Percentiles rank a stretch among this genome's conserved stretches.
Conservation (phyloP, 768 basidiomycete species). For the Agaricus subrufescens region DNA sequence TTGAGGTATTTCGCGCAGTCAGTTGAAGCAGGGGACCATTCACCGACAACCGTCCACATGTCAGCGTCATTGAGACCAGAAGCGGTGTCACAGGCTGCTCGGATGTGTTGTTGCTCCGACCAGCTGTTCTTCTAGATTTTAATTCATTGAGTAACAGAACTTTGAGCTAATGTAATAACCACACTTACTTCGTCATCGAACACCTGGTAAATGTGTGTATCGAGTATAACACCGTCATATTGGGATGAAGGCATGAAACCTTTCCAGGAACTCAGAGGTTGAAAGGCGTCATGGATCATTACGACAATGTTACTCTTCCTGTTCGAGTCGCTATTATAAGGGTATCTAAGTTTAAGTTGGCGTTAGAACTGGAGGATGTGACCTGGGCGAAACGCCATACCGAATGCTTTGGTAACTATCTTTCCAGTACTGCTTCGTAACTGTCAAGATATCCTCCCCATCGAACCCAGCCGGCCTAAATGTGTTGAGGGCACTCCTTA, state of each 20-base stretch:
- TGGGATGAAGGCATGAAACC: conserved; percentile 49
- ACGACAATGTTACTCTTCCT: conserved; percentile 58
- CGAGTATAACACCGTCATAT: conserved; percentile 66
- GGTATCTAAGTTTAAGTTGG: conserved; percentile 21
- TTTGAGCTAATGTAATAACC: neutral
- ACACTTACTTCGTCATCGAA: conserved; percentile 50
- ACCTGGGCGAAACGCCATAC: conserved; percentile 23
- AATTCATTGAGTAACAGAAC: neutral
- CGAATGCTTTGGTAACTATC: conserved; percentile 71
- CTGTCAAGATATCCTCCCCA: conserved; percentile 42
- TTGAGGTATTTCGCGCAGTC: conserved; percentile 84
- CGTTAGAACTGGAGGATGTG: neutral
- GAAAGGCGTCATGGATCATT: conserved; percentile 75
- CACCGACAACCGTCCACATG: conserved; percentile 77
- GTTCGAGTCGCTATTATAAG: conserved; percentile 19
- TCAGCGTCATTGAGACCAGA: conserved; percentile 49
- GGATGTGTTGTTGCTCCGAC: conserved; percentile 49
- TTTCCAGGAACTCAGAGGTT: conserved; percentile 62
- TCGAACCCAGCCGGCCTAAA: conserved; percentile 64
- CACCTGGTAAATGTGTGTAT: conserved; percentile 76
- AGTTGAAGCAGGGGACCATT: conserved; percentile 74
- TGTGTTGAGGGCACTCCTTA: conserved; percentile 2
- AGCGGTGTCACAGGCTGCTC: conserved; percentile 44
- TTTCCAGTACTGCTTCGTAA: conserved; percentile 49
- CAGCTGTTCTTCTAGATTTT: conserved; percentile 17